Percentiles rank a stretch among this genome's conserved stretches.
phyloP scores from a whole-genome alignment of 2,329 filamentous ascomycete genomes.

The Hymenoscyphus linearis region DNA sequence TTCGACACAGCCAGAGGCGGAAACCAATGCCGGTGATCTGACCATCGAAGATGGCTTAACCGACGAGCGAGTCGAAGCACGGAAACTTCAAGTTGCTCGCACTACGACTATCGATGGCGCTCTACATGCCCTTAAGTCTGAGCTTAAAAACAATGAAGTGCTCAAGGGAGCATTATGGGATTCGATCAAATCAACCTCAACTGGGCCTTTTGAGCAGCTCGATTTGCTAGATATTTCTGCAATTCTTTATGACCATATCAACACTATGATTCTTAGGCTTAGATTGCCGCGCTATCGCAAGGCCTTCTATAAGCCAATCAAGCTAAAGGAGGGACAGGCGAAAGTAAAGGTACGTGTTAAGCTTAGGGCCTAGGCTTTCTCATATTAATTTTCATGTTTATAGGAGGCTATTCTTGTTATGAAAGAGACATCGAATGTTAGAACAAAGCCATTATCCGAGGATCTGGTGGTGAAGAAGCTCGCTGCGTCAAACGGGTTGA shows the following conservation, averaged over 20 bases:
- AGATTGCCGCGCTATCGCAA: conserved; percentile 44
- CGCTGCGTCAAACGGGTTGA: background rate
- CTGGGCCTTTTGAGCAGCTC: conserved; percentile 44
- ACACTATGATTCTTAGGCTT: conserved; percentile 42
- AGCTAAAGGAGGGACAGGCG: background rate
- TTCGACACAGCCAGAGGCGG: conserved; percentile 11
- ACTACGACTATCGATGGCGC: conserved; percentile 44
- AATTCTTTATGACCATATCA: conserved; percentile 45
- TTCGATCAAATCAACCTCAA: conserved; percentile 42
- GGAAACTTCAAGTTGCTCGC: conserved; percentile 43
- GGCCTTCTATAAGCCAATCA: conserved; percentile 28
- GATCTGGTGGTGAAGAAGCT: background rate
- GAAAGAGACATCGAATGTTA: conserved; percentile 26
- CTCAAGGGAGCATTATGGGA: conserved; percentile 45
- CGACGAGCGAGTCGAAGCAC: conserved; percentile 39
- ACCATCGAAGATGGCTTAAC: conserved; percentile 38
- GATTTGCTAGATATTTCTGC: conserved; percentile 48
- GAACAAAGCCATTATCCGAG: conserved; percentile 17
- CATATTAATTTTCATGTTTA: conserved; percentile 4
- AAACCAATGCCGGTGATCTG: conserved; percentile 16
- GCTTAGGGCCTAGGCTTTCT: background rate
- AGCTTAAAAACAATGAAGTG: conserved; percentile 40
- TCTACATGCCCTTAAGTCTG: conserved; percentile 42
- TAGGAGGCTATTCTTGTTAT: conserved; percentile 28
- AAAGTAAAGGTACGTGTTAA: conserved; percentile 32